Percentiles rank a stretch among this genome's conserved stretches.
These are phyloP conservation scores for Pseudotsuga menziesii DNA, from an alignment of 75 land plant genomes.

Conservation along the genomic window DNA sequence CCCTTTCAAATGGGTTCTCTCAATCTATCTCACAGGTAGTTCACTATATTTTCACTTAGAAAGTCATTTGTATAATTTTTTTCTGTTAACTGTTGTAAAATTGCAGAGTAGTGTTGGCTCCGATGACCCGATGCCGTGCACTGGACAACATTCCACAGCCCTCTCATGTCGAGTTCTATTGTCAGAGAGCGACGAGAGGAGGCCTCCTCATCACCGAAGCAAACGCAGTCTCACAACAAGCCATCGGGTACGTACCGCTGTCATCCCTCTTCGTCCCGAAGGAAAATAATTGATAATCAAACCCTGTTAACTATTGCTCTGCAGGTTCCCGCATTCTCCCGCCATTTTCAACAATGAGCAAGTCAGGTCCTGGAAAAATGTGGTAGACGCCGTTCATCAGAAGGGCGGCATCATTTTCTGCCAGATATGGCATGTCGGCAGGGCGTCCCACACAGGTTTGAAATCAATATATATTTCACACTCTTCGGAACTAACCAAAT, in stretches of 20 bases:
- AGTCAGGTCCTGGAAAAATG: constrained; percentile 21
- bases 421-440: constrained; percentile 41
- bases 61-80: background rate
- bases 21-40: background rate
- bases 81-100: background rate
- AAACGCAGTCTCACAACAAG: constrained; percentile 8
- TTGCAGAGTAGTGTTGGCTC: constrained; percentile 19
- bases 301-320: too few species aligned
- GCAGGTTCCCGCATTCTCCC: constrained; percentile 34
- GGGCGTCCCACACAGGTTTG: constrained; percentile 54
- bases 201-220: constrained; percentile 28
- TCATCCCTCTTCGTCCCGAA: too few species aligned
- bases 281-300: background rate
- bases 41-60: too few species aligned
- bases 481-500: background rate
- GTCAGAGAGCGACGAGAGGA: constrained; percentile 22
- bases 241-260: background rate
- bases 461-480: background rate
- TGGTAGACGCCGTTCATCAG: constrained; percentile 32
- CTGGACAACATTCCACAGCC: constrained; percentile 18
- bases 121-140: constrained; percentile 13
- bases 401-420: constrained; percentile 27
- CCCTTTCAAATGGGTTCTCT: background rate
- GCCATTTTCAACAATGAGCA: constrained; percentile 28
- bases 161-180: constrained; percentile 15